Base-by-base conservation (phyloP, 2,329 filamentous ascomycete genomes). In the Neocucurbitaria cava region DNA sequence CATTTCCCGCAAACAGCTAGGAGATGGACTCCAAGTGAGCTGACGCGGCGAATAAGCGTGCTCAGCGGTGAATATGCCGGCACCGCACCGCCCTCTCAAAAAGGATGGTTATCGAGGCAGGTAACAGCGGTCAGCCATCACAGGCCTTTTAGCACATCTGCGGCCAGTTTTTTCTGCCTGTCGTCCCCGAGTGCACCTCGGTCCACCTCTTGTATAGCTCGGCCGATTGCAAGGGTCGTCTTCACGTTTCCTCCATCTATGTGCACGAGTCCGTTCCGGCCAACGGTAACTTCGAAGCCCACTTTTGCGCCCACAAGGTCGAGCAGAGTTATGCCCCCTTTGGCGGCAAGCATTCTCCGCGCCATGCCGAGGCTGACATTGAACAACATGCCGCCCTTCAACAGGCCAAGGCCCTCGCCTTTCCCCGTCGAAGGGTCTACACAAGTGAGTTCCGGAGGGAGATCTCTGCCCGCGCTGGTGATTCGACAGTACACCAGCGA, bases 191-290 rank as follows among this genome's bases (percentile, higher is more conserved):
- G 76, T 2, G 79, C 79, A 49, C 83, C 83, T 68, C 89, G 84
- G 72, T 98, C 93, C n/a, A 89, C 89, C 71, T 91, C 86, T 66
- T 84, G 83, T 43, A 99, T 79, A 39, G 91, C 90, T 64, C 86
- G 86, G 1, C 93, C 94, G 51, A 98, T 90, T 0, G 87, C 84
- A 58, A 96, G 79, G 7, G 92, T 88, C 28, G 87, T 87, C 77
- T 85, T 89, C 33, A 89, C 79, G 58, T 82, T 89, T 24, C 89
- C 90, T 62, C 89, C 92, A 70, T 94, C 88, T 13, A 98, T 90
- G 92, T 95, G 98, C 20, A 98, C 85, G 74, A 87, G 89, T 36
- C 95, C 95, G 75, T 99, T 99, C 69, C 92, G 86, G 17, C 95
- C 95, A 8, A 96, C 90, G 0, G 94, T 94, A 55, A 96, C 90